phyloP scores from a whole-genome alignment of 2,329 filamentous ascomycete genomes.

The Colletotrichum trifolii region DNA sequence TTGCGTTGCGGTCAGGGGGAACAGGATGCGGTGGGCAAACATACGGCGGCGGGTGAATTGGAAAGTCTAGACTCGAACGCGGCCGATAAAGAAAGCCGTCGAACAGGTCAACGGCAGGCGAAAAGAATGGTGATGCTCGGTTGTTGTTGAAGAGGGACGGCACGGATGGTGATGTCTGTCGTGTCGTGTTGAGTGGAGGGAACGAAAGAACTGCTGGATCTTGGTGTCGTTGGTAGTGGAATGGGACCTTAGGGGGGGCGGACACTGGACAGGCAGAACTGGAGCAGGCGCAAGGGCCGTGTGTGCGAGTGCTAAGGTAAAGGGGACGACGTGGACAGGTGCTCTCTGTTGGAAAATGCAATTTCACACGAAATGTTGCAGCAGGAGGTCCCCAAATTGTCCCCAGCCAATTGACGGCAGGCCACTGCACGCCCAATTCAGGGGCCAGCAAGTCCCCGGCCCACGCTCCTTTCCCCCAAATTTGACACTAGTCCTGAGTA shows the following conservation, averaged over 20 bases:
- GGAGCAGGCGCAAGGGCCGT: no score
- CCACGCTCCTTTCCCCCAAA: constrained; percentile 36
- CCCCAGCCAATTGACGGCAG: constrained; percentile 38
- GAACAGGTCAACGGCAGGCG: constrained; percentile 26
- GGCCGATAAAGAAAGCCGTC: constrained; percentile 20
- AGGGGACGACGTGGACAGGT: constrained; percentile 36
- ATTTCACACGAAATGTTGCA: constrained; percentile 53
- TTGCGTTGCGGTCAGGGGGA: neutral
- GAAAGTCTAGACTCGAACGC: constrained; percentile 21
- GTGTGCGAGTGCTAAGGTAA: constrained; percentile 29
- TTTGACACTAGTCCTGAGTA: constrained; percentile 7
- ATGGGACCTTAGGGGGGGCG: constrained; percentile 25
- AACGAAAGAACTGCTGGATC: constrained; percentile 35
- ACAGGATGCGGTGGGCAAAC: constrained; percentile 24
- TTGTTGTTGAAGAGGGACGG: constrained; percentile 27
- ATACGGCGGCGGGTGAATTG: constrained; percentile 31
- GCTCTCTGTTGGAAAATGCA: constrained; percentile 44
- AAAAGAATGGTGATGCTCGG: constrained; percentile 15
- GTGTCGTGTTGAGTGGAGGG: constrained; percentile 30
- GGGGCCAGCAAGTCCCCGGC: constrained; percentile 35
- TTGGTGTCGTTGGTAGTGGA: constrained; percentile 34
- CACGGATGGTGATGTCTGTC: constrained; percentile 1
- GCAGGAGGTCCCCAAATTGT: constrained; percentile 38
- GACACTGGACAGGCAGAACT: constrained; percentile 32
- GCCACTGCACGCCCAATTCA: constrained; percentile 38